Evolutionary conservation across 306 rosid genomes (phyloP).

Genomic region (Herpetospermum pedunculosum): DNA sequence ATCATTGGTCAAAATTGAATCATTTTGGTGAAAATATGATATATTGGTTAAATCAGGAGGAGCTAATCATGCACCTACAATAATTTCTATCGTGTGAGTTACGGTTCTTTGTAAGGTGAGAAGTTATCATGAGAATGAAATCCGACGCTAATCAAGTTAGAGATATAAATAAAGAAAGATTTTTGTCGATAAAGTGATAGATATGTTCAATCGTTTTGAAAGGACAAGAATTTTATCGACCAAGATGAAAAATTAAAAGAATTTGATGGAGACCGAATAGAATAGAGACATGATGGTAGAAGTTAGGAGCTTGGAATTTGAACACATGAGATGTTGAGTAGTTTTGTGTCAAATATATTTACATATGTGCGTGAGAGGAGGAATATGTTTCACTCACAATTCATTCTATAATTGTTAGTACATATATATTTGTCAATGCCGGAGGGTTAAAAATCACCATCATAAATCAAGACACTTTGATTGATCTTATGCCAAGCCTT

Average conservation of each 20-base stretch:
- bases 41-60: background rate
- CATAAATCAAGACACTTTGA: background rate
- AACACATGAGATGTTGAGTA: background rate
- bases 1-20: background rate
- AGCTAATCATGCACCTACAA: background rate
- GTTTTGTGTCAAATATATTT: background rate
- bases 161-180: background rate
- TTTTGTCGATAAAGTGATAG: background rate
- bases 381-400: background rate
- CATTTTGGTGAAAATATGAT: background rate
- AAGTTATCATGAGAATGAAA: background rate
- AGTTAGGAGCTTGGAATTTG: background rate
- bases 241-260: background rate
- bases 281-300: background rate
- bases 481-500: background rate
- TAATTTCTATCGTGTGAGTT: background rate
- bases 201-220: background rate
- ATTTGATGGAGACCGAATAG: background rate
- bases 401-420: background rate
- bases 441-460: constrained; percentile 10
- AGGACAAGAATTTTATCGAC: background rate
- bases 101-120: background rate
- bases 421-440: background rate
- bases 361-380: background rate
- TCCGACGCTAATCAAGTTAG: background rate